phyloP scores from a whole-genome alignment of 2,329 filamentous ascomycete species.

The Aspergillus pseudoterreus region DNA sequence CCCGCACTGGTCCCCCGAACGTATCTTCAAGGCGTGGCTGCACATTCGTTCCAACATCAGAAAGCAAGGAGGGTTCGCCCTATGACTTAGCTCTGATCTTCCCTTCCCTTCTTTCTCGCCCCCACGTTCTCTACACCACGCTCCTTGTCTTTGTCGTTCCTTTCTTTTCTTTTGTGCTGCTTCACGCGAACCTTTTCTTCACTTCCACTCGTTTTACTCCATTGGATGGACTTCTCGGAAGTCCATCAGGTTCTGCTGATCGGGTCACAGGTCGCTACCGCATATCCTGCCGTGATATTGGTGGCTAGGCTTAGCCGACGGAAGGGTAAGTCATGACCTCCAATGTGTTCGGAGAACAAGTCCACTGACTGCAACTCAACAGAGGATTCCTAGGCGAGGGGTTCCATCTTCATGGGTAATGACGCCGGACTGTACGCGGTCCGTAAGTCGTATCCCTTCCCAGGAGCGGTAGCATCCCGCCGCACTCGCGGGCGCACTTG shows the following conservation, averaged over 20 bases:
- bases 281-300: conserved; percentile 17
- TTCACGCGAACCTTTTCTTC: neutral
- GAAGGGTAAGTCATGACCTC: conserved; percentile 9
- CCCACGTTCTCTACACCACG: conserved; percentile 2
- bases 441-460: conserved; percentile 12
- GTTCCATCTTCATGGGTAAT: conserved; percentile 15
- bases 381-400: conserved; percentile 10
- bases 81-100: conserved; percentile 2
- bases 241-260: conserved; percentile 17
- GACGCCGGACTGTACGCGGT: conserved; percentile 14
- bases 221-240: conserved; percentile 10
- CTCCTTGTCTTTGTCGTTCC: neutral
- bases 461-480: conserved; percentile 9
- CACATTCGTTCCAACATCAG: neutral
- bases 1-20: neutral
- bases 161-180: neutral
- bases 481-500: neutral
- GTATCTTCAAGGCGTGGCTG: neutral
- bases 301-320: conserved; percentile 6
- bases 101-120: neutral
- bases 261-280: conserved; percentile 13
- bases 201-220: conserved; percentile 10
- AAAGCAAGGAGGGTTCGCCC: conserved; percentile 1
- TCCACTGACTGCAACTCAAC: neutral
- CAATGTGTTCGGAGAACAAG: neutral